Percentiles rank a stretch among this genome's conserved stretches.
phyloP scores from a whole-genome alignment of 441 rosid genomes.

The Pelargonium cotyledonis region DNA sequence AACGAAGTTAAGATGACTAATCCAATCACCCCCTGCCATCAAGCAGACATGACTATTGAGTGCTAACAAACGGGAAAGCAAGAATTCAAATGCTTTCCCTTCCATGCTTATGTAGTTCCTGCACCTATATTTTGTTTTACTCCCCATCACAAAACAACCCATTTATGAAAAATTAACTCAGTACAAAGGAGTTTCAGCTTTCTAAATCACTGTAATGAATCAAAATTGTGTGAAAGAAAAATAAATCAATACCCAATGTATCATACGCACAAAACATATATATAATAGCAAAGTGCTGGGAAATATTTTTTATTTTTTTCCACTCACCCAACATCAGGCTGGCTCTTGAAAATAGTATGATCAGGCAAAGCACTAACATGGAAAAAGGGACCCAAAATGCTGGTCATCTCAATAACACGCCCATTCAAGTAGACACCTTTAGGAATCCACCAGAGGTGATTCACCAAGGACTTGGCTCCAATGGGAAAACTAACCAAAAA shows the following conservation, averaged over 20 bases:
- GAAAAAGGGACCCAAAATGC: constrained; percentile 95
- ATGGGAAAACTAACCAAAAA: constrained; percentile 62
- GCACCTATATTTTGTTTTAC: too few species aligned
- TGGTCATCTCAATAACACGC: constrained; percentile 88
- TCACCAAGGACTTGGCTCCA: constrained; percentile 78
- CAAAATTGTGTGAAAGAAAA: neutral
- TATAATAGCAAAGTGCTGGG: constrained; percentile 9
- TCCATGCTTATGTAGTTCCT: too few species aligned
- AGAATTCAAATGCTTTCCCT: too few species aligned
- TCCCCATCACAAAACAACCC: too few species aligned
- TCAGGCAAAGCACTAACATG: constrained; percentile 89
- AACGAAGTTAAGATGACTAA: too few species aligned
- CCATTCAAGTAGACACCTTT: constrained; percentile 87
- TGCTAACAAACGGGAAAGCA: too few species aligned
- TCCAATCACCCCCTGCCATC: too few species aligned
- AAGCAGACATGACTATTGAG: too few species aligned
- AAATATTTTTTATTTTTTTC: too few species aligned
- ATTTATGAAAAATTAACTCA: neutral
- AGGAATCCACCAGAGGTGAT: constrained; percentile 95
- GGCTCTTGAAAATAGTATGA: constrained; percentile 72
- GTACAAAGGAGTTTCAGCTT: too few species aligned
- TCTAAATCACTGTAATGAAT: too few species aligned
- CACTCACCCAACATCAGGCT: constrained; percentile 96
- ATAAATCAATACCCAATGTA: neutral
- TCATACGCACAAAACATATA: neutral